Conservation (phyloP, 306 rosid genomes). For the Castanopsis chinensis region DNA sequence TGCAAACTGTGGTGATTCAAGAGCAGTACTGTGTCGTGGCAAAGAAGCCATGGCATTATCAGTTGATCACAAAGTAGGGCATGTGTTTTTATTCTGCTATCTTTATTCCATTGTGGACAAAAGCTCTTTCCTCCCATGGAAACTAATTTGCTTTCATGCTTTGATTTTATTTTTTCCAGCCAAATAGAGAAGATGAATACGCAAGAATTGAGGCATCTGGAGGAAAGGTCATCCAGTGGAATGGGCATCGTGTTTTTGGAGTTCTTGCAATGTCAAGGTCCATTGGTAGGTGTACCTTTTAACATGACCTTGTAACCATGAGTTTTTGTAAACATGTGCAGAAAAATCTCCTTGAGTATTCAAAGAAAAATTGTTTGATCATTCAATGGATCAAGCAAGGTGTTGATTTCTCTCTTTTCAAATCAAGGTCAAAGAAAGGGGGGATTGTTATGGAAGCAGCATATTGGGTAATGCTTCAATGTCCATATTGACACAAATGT, state of each 20-base stretch:
- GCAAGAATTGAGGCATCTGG: slow-evolving; percentile 59
- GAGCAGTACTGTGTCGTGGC: slow-evolving; percentile 59
- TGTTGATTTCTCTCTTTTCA: no score
- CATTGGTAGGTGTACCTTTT: slow-evolving; percentile 39
- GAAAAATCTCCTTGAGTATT: background rate
- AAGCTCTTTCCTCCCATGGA: background rate
- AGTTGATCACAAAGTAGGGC: slow-evolving; percentile 53
- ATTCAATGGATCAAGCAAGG: no score
- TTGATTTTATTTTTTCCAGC: slow-evolving; percentile 29
- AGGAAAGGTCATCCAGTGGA: slow-evolving; percentile 60
- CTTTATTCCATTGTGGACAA: background rate
- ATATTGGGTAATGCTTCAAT: background rate
- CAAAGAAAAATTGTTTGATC: no score
- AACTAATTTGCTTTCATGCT: background rate
- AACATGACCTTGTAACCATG: background rate
- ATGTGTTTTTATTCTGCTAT: background rate
- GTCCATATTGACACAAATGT: background rate
- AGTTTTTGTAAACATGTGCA: background rate
- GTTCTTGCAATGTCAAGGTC: slow-evolving; percentile 69
- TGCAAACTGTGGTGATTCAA: slow-evolving; percentile 62
- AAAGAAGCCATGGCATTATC: slow-evolving; percentile 53
- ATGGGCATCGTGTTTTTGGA: slow-evolving; percentile 57
- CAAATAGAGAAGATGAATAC: slow-evolving; percentile 58
- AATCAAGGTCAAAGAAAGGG: no score
- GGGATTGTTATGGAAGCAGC: background rate